Percentiles rank a stretch among this genome's conserved stretches.
phyloP scores from a whole-genome alignment of 208 protist genomes.

The Porcisia hertigi region DNA sequence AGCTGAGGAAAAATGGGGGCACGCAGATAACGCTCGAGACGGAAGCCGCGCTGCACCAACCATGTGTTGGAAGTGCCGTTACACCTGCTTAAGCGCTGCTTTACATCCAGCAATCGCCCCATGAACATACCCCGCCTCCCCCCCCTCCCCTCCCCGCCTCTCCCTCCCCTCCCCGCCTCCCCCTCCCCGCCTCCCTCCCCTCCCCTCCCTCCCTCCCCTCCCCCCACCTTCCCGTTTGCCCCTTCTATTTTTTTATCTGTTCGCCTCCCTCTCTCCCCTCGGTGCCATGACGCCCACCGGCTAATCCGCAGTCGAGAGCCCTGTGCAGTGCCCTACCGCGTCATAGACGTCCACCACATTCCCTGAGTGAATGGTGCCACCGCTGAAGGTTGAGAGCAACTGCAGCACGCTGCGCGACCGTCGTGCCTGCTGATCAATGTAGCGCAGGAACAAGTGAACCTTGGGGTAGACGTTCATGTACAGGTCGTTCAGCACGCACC shows the following conservation, averaged over 20 bases:
- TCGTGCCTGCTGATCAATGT: conserved; percentile 48
- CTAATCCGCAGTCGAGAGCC: not conserved
- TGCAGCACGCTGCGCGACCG: conserved; percentile 44
- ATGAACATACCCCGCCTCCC: no score
- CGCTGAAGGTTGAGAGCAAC: conserved; percentile 39
- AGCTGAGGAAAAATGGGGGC: no score
- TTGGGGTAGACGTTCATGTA: conserved; percentile 77
- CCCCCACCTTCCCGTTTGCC: not conserved
- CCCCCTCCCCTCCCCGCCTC: not conserved
- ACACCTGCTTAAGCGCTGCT: no score
- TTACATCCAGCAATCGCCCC: no score
- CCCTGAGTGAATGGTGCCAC: conserved; percentile 52
- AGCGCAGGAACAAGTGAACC: conserved; percentile 59
- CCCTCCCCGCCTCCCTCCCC: not conserved
- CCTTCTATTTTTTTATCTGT: not conserved
- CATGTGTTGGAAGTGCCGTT: no score
- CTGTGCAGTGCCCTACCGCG: conserved; percentile 46
- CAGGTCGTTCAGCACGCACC: conserved; percentile 67
- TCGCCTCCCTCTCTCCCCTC: not conserved
- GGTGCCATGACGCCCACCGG: not conserved
- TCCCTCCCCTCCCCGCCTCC: not conserved
- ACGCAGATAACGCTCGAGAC: no score
- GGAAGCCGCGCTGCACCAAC: no score
- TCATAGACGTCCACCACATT: conserved; percentile 69
- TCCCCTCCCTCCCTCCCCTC: not conserved